Conservation (phyloP, 106 monocot genomes). For the Platanthera guangdongensis region DNA sequence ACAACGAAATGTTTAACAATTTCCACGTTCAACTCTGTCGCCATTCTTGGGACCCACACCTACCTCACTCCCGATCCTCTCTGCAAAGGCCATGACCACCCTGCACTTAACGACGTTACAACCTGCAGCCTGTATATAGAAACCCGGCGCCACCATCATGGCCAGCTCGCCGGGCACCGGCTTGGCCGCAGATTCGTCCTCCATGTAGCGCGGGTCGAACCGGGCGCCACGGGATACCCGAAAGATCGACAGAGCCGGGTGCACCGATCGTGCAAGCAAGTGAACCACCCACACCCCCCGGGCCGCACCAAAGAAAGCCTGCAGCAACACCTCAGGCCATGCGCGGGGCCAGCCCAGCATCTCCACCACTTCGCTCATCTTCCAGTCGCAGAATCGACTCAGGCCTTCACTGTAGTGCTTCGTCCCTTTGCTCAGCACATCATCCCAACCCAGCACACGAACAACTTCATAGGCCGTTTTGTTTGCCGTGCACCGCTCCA, state of each 20-base stretch:
- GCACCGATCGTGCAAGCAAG: slow-evolving; percentile 56
- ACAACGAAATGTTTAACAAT: too few species aligned
- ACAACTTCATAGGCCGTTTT: slow-evolving; percentile 29
- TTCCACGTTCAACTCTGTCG: too few species aligned
- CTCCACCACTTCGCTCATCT: slow-evolving; percentile 73
- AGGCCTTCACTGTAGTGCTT: slow-evolving; percentile 65
- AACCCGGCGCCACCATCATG: slow-evolving; percentile 86
- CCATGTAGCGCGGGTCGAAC: slow-evolving; percentile 79
- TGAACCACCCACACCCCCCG: slow-evolving; percentile 67
- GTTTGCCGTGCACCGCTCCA: slow-evolving; percentile 35
- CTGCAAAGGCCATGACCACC: slow-evolving; percentile 37
- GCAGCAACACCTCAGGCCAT: slow-evolving; percentile 77
- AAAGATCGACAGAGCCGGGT: slow-evolving; percentile 53
- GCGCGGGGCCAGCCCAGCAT: slow-evolving; percentile 38
- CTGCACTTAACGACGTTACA: slow-evolving; percentile 51
- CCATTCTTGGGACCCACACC: neutral
- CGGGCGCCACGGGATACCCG: slow-evolving; percentile 40
- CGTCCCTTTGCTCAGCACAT: slow-evolving; percentile 76
- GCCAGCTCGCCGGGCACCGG: slow-evolving; percentile 19
- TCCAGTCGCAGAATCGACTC: slow-evolving; percentile 80
- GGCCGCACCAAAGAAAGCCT: slow-evolving; percentile 81
- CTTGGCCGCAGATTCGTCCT: slow-evolving; percentile 31
- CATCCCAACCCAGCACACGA: slow-evolving; percentile 58
- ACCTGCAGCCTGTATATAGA: slow-evolving; percentile 43
- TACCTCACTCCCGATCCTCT: neutral